Percentiles rank a stretch among this genome's conserved stretches.
These are phyloP conservation scores for Ceratobasidium sp. DNA, from an alignment of 1,284 basidiomycete species.

Conservation along the genomic window DNA sequence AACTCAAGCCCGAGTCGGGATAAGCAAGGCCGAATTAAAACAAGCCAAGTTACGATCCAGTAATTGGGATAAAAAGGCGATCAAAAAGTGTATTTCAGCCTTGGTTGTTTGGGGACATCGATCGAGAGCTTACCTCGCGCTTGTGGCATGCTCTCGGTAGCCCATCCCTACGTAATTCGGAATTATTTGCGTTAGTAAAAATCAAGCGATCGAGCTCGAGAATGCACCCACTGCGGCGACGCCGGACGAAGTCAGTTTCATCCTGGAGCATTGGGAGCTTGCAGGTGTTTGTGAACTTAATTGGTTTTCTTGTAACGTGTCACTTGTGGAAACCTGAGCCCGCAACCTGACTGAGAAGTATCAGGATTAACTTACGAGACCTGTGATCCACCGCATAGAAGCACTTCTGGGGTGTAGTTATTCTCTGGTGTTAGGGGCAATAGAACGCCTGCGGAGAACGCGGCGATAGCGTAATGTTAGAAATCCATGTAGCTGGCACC, in stretches of 20 bases:
- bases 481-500: background rate
- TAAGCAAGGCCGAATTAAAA: background rate
- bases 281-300: conserved; percentile 3
- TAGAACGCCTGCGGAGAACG: conserved; percentile 64
- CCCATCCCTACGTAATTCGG: conserved; percentile 64
- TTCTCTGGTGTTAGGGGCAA: conserved; percentile 74
- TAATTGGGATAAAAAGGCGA: conserved; percentile 50
- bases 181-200: background rate
- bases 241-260: conserved; percentile 1
- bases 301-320: conserved; percentile 41
- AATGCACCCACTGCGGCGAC: conserved; percentile 53
- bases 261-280: conserved; percentile 24
- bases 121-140: conserved; percentile 59
- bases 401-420: conserved; percentile 72
- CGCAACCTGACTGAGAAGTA: background rate
- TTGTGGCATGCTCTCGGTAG: conserved; percentile 76
- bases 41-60: too few relatives aligned
- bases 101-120: conserved; percentile 55
- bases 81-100: background rate
- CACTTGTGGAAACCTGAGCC: conserved; percentile 39
- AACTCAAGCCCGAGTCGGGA: conserved; percentile 50
- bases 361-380: conserved; percentile 11
- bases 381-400: conserved; percentile 81
- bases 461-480: background rate
- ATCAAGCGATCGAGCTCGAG: background rate